These are phyloP conservation scores for Albugo candida DNA, from an alignment of 352 stramenopile species.

Conservation along the genomic window DNA sequence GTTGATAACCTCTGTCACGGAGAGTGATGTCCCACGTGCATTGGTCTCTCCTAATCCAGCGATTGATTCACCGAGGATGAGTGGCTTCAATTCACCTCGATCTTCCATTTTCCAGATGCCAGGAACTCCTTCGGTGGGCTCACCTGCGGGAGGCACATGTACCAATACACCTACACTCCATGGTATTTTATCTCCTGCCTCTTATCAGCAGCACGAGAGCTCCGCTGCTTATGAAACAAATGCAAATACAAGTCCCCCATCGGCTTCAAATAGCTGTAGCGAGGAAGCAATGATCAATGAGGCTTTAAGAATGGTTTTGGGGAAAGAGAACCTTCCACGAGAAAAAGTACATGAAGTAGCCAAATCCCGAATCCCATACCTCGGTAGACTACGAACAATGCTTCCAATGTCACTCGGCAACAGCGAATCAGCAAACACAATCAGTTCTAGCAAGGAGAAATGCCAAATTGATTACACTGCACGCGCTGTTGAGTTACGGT, in stretches of 20 bases:
- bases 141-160: slow-evolving; percentile 32
- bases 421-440: too few relatives aligned
- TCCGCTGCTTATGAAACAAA: slow-evolving; percentile 13
- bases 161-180: slow-evolving; percentile 16
- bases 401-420: too few relatives aligned
- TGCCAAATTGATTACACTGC: too few relatives aligned
- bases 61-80: slow-evolving; percentile 58
- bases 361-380: too few relatives aligned
- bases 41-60: slow-evolving; percentile 73
- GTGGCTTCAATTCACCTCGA: slow-evolving; percentile 56
- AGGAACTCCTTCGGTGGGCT: slow-evolving; percentile 34
- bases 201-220: slow-evolving; percentile 65
- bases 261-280: slow-evolving; percentile 2
- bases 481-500: too few relatives aligned
- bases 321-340: slow-evolving; percentile 45
- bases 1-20: slow-evolving; percentile 60
- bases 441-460: too few relatives aligned
- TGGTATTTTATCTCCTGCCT: slow-evolving; percentile 47
- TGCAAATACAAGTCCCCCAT: too few relatives aligned
- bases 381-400: too few relatives aligned
- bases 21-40: slow-evolving; percentile 59
- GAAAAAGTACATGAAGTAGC: slow-evolving; percentile 14
- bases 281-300: slow-evolving; percentile 30
- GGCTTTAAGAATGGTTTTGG: slow-evolving; percentile 52
- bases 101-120: slow-evolving; percentile 49